Base-by-base conservation (phyloP, 768 basidiomycete species). In the Pleurotus djamor region DNA sequence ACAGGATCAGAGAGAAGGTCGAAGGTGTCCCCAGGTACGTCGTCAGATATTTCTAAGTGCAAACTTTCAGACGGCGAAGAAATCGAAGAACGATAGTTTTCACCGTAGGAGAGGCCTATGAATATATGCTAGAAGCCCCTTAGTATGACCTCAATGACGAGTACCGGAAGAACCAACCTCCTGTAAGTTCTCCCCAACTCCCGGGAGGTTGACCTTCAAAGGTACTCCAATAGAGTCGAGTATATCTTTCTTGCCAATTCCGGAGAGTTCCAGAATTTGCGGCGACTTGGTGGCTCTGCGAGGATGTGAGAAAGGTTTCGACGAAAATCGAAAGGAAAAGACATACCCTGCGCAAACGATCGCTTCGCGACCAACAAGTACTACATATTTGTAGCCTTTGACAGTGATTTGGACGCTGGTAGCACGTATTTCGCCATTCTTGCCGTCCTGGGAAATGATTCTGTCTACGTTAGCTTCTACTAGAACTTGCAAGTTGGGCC, bases 371-470 rank as follows among this genome's bases (percentile, higher is more conserved):
- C 37, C 51, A 8, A 41, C 58, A 33, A n/a, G 48, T 8, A 45
- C 58, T 9, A 38, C 7, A 57, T 63, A 12, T 52, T 80, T 81
- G 71, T 82, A 82, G 65, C 83, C 82, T 13, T 74, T 79, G 13
- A 72, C 68, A 1, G 77, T 78, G 61, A 73, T 84, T 55, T 78
- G 76, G 1, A 85, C 79, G 3, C 61, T 65, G 43, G 76, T 77
- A 1, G 83, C 83, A 21, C 28, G 6, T 7, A 35, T 16, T 14
- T 32, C 48, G 36, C n/a, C 45, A 8, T 17, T 1, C 14, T 5
- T 17, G 51, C n/a, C 32, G 5, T 32, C 36, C 5, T 41, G 47
- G 35, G 17, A 37, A 7, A 41, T n/a, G 17, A 52, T 33, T 35
- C 36, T 52, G n/a, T 52, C 36, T 35, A 37, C 51, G 12, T 52